Conservation (phyloP, 352 stramenopile species). For the Pythium volutum region DNA sequence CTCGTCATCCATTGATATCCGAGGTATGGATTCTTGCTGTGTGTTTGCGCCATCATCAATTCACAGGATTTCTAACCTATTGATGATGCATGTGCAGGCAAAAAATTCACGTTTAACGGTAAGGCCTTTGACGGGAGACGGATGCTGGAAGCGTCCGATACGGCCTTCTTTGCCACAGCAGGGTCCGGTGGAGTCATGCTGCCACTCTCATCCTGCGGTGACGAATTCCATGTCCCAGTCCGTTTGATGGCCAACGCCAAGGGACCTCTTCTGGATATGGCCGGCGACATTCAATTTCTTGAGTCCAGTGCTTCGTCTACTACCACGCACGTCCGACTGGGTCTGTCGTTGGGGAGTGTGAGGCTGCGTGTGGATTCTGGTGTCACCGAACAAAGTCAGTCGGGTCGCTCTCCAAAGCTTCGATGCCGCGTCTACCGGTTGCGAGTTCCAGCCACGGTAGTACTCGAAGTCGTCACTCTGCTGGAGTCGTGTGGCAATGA, state of each 20-base stretch:
- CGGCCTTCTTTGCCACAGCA: conserved; percentile 2
- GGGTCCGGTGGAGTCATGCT: neutral
- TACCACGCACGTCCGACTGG: conserved; percentile 6
- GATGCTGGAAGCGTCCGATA: neutral
- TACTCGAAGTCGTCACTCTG: conserved; percentile 33
- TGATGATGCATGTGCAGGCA: conserved; percentile 20
- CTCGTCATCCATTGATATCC: conserved; percentile 8
- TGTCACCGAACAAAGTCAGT: neutral
- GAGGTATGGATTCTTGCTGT: neutral
- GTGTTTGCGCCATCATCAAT: neutral
- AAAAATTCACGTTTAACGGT: conserved; percentile 60
- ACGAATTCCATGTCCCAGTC: conserved; percentile 8
- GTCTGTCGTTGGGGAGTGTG: conserved; percentile 8
- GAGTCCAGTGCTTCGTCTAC: neutral
- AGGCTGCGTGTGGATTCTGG: neutral
- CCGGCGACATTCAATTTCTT: neutral
- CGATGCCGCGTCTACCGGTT: conserved; percentile 20
- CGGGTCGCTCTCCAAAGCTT: conserved; percentile 2
- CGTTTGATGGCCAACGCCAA: neutral
- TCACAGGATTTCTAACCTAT: neutral
- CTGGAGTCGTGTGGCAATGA: conserved; percentile 39
- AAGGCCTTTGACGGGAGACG: conserved; percentile 19
- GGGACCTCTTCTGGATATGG: neutral
- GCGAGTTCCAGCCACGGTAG: neutral
- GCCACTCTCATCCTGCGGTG: neutral